Conservation (phyloP, 2,329 filamentous ascomycete species). For the Neonectria punicea region DNA sequence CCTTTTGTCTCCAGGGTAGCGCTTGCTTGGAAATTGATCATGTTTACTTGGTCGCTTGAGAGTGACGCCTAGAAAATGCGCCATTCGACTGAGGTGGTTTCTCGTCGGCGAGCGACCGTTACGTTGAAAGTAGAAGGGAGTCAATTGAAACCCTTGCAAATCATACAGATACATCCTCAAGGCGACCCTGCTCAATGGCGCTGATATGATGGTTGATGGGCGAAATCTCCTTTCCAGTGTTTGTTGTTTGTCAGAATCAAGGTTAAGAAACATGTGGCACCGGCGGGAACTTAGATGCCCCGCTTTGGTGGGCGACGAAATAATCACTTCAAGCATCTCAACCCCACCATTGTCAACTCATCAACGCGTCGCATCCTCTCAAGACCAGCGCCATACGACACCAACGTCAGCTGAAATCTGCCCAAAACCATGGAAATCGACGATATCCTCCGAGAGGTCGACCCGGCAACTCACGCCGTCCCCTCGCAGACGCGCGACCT, state of each 20-base stretch:
- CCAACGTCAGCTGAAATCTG: background rate
- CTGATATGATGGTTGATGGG: background rate
- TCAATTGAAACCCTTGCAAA: background rate
- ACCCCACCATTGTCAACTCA: conserved; percentile 10
- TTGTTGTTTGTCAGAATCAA: background rate
- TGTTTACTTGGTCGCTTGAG: background rate
- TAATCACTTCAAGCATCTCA: conserved; percentile 5
- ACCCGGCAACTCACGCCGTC: conserved; percentile 65
- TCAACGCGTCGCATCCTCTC: background rate
- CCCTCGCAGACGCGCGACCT: conserved; percentile 77
- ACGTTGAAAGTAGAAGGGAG: background rate
- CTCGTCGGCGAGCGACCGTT: background rate
- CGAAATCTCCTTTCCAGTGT: background rate
- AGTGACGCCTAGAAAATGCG: background rate
- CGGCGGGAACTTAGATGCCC: conserved; percentile 14
- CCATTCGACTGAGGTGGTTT: background rate
- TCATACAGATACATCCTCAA: background rate
- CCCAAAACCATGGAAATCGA: conserved; percentile 74
- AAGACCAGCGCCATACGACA: background rate
- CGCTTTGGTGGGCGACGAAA: conserved; percentile 17
- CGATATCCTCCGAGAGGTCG: conserved; percentile 80
- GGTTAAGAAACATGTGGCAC: background rate
- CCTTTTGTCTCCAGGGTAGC: background rate
- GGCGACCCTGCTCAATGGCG: background rate
- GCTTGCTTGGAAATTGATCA: background rate